A percentile compares a stretch with the other conserved stretches of the same genome.
These are phyloP conservation scores for Lophiotrema nucula DNA, from an alignment of 495 filamentous ascomycete genomes.

Conservation along the genomic window DNA sequence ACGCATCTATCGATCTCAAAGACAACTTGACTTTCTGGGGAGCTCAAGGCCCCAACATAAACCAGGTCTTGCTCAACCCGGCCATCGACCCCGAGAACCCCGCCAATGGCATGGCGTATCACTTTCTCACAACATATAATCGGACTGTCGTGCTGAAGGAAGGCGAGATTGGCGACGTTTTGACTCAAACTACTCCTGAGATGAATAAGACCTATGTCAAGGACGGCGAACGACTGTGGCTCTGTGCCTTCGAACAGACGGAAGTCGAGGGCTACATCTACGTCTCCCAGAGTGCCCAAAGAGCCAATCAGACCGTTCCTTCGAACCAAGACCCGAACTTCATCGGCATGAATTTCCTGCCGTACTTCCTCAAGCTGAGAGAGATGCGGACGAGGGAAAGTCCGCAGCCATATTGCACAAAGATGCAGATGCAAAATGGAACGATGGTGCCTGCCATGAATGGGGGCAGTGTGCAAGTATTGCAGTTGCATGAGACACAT, in stretches of 20 bases:
- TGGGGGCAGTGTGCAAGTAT: not conserved
- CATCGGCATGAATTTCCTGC: not conserved
- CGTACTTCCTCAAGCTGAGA: constrained; percentile 9
- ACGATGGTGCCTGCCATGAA: not conserved
- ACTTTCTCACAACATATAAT: constrained; percentile 3
- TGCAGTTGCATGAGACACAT: constrained; percentile 7
- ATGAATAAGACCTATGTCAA: constrained; percentile 39
- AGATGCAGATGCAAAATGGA: constrained; percentile 1
- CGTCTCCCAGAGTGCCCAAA: constrained; percentile 36
- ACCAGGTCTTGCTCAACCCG: not conserved
- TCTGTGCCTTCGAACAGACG: constrained; percentile 83
- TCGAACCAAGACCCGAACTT: not conserved
- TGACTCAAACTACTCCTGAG: not conserved
- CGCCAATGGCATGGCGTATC: not conserved
- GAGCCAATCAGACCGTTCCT: not conserved
- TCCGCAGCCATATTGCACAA: constrained; percentile 3
- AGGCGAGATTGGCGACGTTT: not conserved
- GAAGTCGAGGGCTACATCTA: constrained; percentile 81
- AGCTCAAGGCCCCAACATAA: not conserved
- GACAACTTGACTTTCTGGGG: not conserved
- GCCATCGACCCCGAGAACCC: not conserved
- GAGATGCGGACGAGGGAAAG: constrained; percentile 2
- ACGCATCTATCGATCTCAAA: not conserved
- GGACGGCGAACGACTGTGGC: constrained; percentile 71
- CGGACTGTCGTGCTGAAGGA: constrained; percentile 1